phyloP scores from a whole-genome alignment of 2,329 filamentous ascomycete genomes.

The Colletotrichum viniferum region DNA sequence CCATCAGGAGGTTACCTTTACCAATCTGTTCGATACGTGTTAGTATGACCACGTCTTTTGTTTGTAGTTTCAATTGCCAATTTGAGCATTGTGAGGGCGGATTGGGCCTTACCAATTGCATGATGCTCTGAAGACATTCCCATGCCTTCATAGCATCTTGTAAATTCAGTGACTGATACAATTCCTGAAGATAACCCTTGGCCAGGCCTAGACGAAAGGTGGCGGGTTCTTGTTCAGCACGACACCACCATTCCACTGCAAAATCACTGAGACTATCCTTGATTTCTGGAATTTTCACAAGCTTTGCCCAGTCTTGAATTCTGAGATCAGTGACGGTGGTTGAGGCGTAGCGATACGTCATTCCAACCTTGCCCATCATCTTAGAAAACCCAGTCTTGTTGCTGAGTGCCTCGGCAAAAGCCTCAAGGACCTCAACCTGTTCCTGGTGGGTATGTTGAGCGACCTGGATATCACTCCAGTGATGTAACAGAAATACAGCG shows the following conservation, averaged over 20 bases:
- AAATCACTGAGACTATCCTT: neutral
- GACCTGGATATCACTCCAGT: neutral
- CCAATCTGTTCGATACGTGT: neutral
- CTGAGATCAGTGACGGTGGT: neutral
- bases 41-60: neutral
- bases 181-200: neutral
- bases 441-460: neutral
- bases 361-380: neutral
- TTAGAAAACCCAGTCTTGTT: neutral
- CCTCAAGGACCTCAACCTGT: neutral
- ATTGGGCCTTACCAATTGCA: neutral
- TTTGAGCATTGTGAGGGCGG: neutral
- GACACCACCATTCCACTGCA: neutral
- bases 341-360: neutral
- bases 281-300: neutral
- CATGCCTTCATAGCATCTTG: neutral
- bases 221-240: neutral
- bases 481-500: neutral
- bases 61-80: fast-evolving
- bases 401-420: neutral
- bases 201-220: neutral
- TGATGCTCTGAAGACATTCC: neutral
- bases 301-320: neutral
- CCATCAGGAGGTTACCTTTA: neutral
- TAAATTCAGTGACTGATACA: neutral